Conservation (phyloP, 441 rosid genomes). For the Aleurites moluccanus region DNA sequence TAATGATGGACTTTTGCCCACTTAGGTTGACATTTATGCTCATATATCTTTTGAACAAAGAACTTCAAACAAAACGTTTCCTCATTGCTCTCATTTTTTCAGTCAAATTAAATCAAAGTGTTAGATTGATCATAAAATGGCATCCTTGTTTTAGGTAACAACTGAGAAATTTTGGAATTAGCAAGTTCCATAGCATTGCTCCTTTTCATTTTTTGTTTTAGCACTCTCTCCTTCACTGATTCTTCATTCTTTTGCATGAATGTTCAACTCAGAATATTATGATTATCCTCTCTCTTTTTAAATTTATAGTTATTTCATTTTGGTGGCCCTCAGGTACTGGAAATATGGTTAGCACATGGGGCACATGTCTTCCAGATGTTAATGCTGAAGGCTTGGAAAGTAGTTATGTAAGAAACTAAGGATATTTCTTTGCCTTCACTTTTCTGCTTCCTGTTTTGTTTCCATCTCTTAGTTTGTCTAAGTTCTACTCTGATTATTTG, state of each 20-base stretch:
- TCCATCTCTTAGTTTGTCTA: constrained; percentile 8
- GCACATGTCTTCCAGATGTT: constrained; percentile 30
- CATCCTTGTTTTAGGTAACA: neutral
- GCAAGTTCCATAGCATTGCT: neutral
- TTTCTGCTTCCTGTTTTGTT: constrained; percentile 18
- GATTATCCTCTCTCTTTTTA: neutral
- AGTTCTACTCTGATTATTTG: constrained; percentile 10
- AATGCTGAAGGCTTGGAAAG: constrained; percentile 41
- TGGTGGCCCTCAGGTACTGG: constrained; percentile 38
- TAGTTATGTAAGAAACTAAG: constrained; percentile 37
- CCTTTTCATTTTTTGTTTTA: neutral
- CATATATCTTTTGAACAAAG: neutral
- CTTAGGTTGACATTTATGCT: neutral
- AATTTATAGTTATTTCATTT: constrained; percentile 20
- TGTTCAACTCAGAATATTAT: neutral
- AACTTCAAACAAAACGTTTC: neutral
- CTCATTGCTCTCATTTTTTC: neutral
- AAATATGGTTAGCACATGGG: constrained; percentile 41
- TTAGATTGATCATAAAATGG: neutral
- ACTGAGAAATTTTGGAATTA: neutral
- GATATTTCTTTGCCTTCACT: constrained; percentile 25
- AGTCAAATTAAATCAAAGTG: neutral
- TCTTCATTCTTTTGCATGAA: neutral
- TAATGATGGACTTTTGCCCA: neutral
- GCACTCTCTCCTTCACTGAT: neutral